phyloP scores from a whole-genome alignment of 1,284 basidiomycete genomes.

The Microbotryum lychnidis-dioicae region DNA sequence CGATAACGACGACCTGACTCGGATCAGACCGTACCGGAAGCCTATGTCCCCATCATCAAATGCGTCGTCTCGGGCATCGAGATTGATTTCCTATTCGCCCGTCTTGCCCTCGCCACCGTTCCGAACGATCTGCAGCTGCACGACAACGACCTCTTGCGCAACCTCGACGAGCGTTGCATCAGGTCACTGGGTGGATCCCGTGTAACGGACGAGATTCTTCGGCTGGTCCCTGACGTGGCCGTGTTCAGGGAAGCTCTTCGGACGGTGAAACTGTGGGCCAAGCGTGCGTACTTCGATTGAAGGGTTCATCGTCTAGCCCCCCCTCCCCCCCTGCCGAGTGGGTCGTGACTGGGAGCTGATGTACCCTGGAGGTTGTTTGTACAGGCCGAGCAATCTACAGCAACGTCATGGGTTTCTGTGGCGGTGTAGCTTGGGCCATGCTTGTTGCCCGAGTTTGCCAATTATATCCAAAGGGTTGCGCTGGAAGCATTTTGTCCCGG shows the following conservation, averaged over 20 bases:
- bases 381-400: conserved; percentile 91
- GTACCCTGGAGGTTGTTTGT: background rate
- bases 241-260: conserved; percentile 91
- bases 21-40: conserved; percentile 79
- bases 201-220: conserved; percentile 91
- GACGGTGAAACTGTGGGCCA: conserved; percentile 97
- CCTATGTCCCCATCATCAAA: conserved; percentile 92
- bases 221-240: conserved; percentile 86
- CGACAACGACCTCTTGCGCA: conserved; percentile 85
- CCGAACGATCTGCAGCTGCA: conserved; percentile 82
- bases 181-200: conserved; percentile 91
- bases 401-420: conserved; percentile 95
- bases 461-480: conserved; percentile 87
- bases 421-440: conserved; percentile 98
- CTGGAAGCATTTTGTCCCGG: conserved; percentile 89
- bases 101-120: conserved; percentile 67
- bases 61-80: conserved; percentile 85
- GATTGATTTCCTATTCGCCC: conserved; percentile 87
- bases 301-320: background rate
- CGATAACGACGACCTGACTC: background rate
- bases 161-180: conserved; percentile 89
- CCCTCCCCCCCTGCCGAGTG: background rate
- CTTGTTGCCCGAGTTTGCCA: conserved; percentile 98
- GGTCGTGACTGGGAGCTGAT: background rate
- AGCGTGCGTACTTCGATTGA: conserved; percentile 53